A percentile compares a stretch with the other conserved stretches of the same genome.
Evolutionary conservation across 2,329 filamentous ascomycete species (phyloP).

Genomic region (Rosellinia necatrix): DNA sequence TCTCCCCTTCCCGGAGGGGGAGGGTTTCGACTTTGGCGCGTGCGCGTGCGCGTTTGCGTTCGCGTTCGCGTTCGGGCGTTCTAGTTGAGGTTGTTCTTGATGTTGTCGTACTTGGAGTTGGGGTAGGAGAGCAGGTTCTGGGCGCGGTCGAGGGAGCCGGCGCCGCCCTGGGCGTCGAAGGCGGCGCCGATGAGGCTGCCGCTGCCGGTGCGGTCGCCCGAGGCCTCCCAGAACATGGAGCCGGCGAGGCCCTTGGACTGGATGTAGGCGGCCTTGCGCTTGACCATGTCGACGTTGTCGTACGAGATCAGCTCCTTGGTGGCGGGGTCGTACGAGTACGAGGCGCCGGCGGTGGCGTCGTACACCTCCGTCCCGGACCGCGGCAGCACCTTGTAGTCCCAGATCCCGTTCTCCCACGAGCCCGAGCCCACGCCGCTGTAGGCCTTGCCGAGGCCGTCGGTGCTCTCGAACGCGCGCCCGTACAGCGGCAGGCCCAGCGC

Average conservation of each 20-base stretch:
- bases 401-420: slow-evolving; percentile 74
- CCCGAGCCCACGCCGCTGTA: slow-evolving; percentile 70
- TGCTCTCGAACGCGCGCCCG: slow-evolving; percentile 68
- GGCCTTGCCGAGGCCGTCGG: slow-evolving; percentile 67
- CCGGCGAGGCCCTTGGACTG: slow-evolving; percentile 67
- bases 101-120: slow-evolving; percentile 38
- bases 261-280: slow-evolving; percentile 69
- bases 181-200: slow-evolving; percentile 62
- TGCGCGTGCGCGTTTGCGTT: no score
- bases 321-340: slow-evolving; percentile 70
- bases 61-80: not conserved
- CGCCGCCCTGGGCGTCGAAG: slow-evolving; percentile 35
- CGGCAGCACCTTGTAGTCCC: slow-evolving; percentile 82
- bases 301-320: slow-evolving; percentile 72
- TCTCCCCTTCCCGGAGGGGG: no score
- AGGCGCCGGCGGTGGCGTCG: slow-evolving; percentile 63
- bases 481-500: slow-evolving; percentile 82
- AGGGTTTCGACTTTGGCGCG: no score
- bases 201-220: slow-evolving; percentile 64
- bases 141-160: slow-evolving; percentile 30
- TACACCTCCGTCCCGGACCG: slow-evolving; percentile 59
- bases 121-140: slow-evolving; percentile 39
- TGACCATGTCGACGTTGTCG: slow-evolving; percentile 65
- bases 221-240: slow-evolving; percentile 86
- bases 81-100: slow-evolving; percentile 34